Evolutionary conservation across 257 asterid species (phyloP).

Genomic region (Cruciata laevipes): DNA sequence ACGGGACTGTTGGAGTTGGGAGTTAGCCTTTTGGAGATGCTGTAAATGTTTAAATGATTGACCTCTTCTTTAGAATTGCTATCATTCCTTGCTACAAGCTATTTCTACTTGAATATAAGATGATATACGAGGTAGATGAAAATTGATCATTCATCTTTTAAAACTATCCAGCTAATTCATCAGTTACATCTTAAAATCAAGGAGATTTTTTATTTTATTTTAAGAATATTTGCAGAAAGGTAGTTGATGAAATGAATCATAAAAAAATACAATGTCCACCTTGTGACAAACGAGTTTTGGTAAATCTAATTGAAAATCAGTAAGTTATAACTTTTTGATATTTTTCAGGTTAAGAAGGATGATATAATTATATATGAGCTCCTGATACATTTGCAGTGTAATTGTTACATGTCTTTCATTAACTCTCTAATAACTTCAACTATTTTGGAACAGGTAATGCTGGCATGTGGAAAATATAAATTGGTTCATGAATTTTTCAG

Average conservation of each 20-base stretch:
- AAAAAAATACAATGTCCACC: background rate
- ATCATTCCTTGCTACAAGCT: background rate
- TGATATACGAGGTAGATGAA: background rate
- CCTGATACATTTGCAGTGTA: background rate
- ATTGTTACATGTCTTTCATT: background rate
- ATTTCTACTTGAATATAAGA: too few species aligned
- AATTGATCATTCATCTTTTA: too few species aligned
- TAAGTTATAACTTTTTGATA: background rate
- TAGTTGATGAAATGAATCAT: background rate
- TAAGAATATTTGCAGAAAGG: background rate
- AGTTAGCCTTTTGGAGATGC: background rate
- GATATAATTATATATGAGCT: background rate
- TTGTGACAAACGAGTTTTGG: background rate
- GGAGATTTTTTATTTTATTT: too few species aligned
- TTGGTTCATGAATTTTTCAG: constrained; percentile 86
- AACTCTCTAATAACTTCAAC: background rate
- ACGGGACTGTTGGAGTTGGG: background rate
- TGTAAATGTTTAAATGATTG: background rate
- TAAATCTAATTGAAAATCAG: background rate
- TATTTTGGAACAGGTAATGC: constrained; percentile 66
- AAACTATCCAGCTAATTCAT: background rate
- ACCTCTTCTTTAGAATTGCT: background rate
- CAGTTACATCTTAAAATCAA: background rate
- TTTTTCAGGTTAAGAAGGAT: background rate
- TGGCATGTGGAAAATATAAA: constrained; percentile 73